These are phyloP conservation scores for Juncus effusus DNA, from an alignment of 176 grass and related monocot species.

Conservation along the genomic window DNA sequence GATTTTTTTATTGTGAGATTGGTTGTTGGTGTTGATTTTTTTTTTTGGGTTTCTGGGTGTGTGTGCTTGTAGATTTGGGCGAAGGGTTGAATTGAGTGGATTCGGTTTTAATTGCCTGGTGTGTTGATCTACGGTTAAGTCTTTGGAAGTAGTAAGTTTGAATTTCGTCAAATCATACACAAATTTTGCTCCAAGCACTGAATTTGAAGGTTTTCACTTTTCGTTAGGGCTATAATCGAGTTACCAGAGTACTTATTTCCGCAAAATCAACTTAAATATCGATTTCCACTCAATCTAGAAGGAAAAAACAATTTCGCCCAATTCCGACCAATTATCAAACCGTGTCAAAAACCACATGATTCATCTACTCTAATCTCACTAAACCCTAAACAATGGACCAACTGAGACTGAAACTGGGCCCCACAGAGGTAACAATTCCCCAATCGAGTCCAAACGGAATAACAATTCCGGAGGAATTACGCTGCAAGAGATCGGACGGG, in stretches of 20 bases:
- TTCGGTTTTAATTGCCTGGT: neutral
- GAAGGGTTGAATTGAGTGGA: neutral
- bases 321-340: too few relatives aligned
- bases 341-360: too few relatives aligned
- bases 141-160: conserved; percentile 7
- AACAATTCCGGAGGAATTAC: conserved; percentile 60
- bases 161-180: too few relatives aligned
- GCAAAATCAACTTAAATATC: too few relatives aligned
- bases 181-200: too few relatives aligned
- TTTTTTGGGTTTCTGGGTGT: neutral
- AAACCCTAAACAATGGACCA: neutral
- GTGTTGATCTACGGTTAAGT: conserved; percentile 26
- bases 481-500: conserved; percentile 97
- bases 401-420: conserved; percentile 10
- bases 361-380: too few relatives aligned
- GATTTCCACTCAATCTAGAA: neutral
- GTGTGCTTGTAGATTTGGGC: conserved; percentile 14
- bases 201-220: neutral
- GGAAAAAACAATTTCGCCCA: neutral
- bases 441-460: conserved; percentile 12
- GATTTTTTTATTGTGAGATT: neutral
- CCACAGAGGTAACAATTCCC: conserved; percentile 26
- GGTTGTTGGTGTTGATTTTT: neutral
- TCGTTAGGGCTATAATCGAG: neutral
- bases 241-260: too few relatives aligned